These are phyloP conservation scores for Candida taoyuanica DNA, from an alignment of 805 yeast genomes.

Conservation along the genomic window DNA sequence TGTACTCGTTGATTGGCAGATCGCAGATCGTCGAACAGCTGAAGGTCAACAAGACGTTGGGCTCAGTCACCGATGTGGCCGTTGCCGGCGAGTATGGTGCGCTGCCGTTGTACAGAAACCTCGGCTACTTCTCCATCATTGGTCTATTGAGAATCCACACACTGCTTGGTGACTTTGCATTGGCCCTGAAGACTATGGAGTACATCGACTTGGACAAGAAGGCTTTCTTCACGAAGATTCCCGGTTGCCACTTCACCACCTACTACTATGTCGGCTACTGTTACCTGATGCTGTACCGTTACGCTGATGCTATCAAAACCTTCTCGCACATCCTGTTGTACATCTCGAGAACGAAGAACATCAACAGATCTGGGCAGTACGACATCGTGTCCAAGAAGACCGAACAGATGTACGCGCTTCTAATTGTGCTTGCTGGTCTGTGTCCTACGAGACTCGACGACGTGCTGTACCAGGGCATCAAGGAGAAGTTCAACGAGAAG, in stretches of 20 bases:
- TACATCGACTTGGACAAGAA: conserved; percentile 42
- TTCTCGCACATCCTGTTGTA: conserved; percentile 43
- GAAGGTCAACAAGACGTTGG: conserved; percentile 12
- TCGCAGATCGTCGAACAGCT: conserved; percentile 21
- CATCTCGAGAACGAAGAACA: conserved; percentile 42
- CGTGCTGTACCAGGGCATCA: conserved; percentile 37
- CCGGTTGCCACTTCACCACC: conserved; percentile 47
- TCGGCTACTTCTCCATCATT: conserved; percentile 45
- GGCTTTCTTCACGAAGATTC: conserved; percentile 42
- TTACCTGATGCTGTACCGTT: conserved; percentile 46
- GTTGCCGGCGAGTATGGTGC: conserved; percentile 43
- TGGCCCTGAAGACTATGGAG: conserved; percentile 46
- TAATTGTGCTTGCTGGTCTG: conserved; percentile 41
- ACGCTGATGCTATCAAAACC: conserved; percentile 45
- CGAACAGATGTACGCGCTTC: conserved; percentile 47
- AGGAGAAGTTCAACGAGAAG: conserved; percentile 45
- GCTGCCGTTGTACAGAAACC: conserved; percentile 38
- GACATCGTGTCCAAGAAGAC: conserved; percentile 43
- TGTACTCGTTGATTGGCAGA: conserved; percentile 42
- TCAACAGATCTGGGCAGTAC: conserved; percentile 39
- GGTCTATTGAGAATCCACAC: conserved; percentile 48
- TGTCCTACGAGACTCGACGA: conserved; percentile 46
- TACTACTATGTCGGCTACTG: conserved; percentile 49
- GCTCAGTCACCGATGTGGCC: conserved; percentile 17
- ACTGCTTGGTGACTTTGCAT: conserved; percentile 43